Evolutionary conservation across 2,329 filamentous ascomycete species (phyloP), one percentile per base, ranked within the genome.

Genomic region (Cladosporium velox): DNA sequence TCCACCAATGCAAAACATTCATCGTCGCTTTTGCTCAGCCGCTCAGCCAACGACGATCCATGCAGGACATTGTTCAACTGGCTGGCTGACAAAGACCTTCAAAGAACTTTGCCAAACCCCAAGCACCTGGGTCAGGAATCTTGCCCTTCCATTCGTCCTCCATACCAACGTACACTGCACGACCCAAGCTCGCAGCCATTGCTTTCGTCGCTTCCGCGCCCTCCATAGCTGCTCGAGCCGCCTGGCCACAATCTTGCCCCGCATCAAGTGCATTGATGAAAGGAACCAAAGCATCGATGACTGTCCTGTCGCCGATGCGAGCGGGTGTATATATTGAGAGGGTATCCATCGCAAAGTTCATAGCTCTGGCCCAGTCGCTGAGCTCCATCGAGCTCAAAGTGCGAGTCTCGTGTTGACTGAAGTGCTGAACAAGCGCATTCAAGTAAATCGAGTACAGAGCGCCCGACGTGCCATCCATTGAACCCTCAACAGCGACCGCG

Each of bases 311-410:
- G 32, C 94, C 94, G 0, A 90, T 90, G 62, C 90, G 88, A 0
- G 94, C 95, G 0, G 93, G 93, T 1, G 95, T 99, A 78, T 98
- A 98, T 74, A 85, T 90, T 38, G 84, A 86, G 65, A 99, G 82
- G 1, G 89, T 87, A 24, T 88, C 82, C 69, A 90, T 86, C 63
- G 91, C 91, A 71, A 88, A 84, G 69, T 88, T 83, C 14, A 97
- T 82, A 0, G 93, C 93, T 34, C 84, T 81, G 3, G 88, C 84
- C 88, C 88, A 90, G 32, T 84, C 81, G 28, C 71, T 77, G 15
- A 79, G 76, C 15, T 81, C 74, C 1, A 78, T 78, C 35, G 68
- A 65, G 52, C 68, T 71, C 35, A 47, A 57, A 24, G 69, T 65
- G 11, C 60, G 64, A 18, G 79, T 78, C 66, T 84, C 81, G 70